Base-by-base conservation (phyloP, 2,329 filamentous ascomycete species). In the Orbilia quercus region DNA sequence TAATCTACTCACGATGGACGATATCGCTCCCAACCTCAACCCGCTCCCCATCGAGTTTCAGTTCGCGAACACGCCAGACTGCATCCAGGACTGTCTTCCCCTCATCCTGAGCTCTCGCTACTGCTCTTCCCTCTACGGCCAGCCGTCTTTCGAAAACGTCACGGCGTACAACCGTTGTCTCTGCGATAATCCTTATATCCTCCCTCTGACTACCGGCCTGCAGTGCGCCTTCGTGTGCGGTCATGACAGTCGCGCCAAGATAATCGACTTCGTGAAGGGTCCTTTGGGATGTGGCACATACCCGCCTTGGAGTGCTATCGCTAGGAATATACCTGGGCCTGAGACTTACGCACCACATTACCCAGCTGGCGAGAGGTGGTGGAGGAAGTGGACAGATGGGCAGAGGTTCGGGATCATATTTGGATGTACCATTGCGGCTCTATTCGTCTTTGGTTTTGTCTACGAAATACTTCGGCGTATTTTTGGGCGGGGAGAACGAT, bases 181-280 rank as follows among this genome's bases (percentile, higher is more conserved):
- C 54, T 73, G 60, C 54, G 48, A 73, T 51, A 66, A 73, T 25
- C 69, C 67, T 0, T 73, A 73, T 45, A 73, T 73, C 16, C 54
- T 62, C 45, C 69, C 60, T 9, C 44, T 73, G 5, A 66, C 60
- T 7, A 73, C 69, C 1, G 69, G 60, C 7, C 54, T 65, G 2
- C 67, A 73, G 47, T 73, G 67, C 36, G 55, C 67, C n/a, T 73
- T 65, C 53, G 53, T 73, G 23, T 73, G 67, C 53, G 67, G 67
- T 14, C 67, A 60, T 36, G 28, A 54, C 2, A 65, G 48, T 28
- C 67, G 67, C 20, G 60, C 67, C 25, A 22, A 40, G 7, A 34
- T 73, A 18, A 65, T 65, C 60, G 38, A 65, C 20, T 65, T 65
- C 45, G 40, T 73, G 7, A 60, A 65, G 16, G 38, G 53, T 5